Evolutionary conservation across 805 yeast species (phyloP).

Genomic region (Saccharomycopsis fodiens): DNA sequence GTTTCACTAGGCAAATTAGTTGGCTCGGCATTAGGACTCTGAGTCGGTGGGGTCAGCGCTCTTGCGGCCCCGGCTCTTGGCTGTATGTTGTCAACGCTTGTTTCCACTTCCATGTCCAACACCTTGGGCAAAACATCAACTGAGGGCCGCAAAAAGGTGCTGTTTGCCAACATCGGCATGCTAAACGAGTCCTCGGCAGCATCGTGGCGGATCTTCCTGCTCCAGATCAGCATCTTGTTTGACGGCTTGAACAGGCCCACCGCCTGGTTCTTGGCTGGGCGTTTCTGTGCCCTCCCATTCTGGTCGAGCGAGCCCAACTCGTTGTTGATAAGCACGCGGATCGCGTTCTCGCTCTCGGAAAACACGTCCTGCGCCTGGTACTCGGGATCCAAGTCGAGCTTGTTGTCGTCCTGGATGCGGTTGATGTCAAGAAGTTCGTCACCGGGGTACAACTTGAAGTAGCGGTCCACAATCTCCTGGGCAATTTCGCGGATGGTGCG

Average conservation of each 20-base stretch:
- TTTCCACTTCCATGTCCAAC: too few relatives aligned
- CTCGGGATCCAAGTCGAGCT: conserved; percentile 39
- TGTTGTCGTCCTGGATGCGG: conserved; percentile 33
- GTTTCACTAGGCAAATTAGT: too few relatives aligned
- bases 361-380: conserved; percentile 34
- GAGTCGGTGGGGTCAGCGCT: too few relatives aligned
- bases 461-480: conserved; percentile 28
- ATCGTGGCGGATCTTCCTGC: neutral
- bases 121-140: neutral
- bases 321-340: conserved; percentile 18
- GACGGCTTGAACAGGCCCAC: neutral
- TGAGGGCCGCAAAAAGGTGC: neutral
- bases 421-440: conserved; percentile 31
- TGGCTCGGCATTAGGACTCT: too few relatives aligned
- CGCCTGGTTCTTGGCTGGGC: neutral
- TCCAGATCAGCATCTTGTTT: neutral
- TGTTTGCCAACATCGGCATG: neutral
- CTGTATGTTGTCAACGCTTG: too few relatives aligned
- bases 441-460: conserved; percentile 32
- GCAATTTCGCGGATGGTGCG: conserved; percentile 27
- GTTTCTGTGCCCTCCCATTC: neutral
- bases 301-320: conserved; percentile 15
- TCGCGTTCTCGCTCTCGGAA: conserved; percentile 2
- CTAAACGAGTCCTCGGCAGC: neutral
- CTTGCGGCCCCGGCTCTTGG: too few relatives aligned